Conservation (phyloP, 495 filamentous ascomycete species). For the Podospora didyma region DNA sequence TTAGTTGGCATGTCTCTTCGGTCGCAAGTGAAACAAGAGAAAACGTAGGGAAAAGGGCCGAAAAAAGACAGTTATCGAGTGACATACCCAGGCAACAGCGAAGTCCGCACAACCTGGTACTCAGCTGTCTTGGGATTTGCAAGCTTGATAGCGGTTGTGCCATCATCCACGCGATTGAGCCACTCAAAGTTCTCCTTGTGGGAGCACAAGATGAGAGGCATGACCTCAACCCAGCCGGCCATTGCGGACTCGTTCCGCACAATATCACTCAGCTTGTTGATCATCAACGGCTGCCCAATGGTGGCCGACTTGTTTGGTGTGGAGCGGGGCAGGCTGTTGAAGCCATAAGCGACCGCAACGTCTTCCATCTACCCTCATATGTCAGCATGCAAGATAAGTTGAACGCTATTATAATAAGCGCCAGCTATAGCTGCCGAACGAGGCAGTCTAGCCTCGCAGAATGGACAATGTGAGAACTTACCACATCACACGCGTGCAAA, state of each 20-base stretch:
- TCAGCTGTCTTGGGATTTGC: conserved; percentile 95
- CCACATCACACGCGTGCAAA: conserved; percentile 89
- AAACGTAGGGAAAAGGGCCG: too few relatives aligned
- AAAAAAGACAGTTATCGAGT: background rate
- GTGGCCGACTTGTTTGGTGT: conserved; percentile 81
- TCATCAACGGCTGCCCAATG: conserved; percentile 77
- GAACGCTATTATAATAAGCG: too few relatives aligned
- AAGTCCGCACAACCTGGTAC: conserved; percentile 94
- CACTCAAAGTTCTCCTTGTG: conserved; percentile 98
- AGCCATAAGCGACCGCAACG: conserved; percentile 90
- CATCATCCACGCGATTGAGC: conserved; percentile 89
- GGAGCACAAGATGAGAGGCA: conserved; percentile 95
- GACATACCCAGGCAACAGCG: conserved; percentile 65
- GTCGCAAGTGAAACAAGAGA: background rate
- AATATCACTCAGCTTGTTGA: conserved; percentile 95
- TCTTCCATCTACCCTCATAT: conserved; percentile 78
- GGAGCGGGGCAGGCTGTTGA: conserved; percentile 83
- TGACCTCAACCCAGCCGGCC: conserved; percentile 93
- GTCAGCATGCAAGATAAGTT: background rate
- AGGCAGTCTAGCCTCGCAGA: too few relatives aligned
- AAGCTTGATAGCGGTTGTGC: conserved; percentile 77
- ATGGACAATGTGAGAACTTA: too few relatives aligned
- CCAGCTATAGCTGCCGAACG: too few relatives aligned
- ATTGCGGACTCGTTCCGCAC: conserved; percentile 86
- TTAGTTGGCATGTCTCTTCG: background rate